Evolutionary conservation across 805 yeast species (phyloP).

Genomic region (Saccharomycopsis babjevae): DNA sequence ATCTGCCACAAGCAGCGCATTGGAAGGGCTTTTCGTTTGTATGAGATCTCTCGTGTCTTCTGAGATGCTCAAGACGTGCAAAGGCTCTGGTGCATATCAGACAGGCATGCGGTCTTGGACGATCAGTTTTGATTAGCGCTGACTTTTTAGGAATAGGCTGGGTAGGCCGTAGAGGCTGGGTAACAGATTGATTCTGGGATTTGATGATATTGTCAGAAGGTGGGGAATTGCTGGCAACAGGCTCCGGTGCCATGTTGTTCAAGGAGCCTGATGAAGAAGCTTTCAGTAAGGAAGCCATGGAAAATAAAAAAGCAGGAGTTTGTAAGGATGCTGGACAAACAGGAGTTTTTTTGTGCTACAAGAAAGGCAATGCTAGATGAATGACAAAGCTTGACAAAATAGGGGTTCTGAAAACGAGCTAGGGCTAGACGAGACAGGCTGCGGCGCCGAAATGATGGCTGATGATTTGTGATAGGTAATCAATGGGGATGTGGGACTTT

Average conservation of each 20-base stretch:
- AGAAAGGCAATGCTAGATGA: too few species aligned
- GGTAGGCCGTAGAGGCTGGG: constrained; percentile 2
- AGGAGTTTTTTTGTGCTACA: too few species aligned
- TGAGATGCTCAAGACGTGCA: constrained; percentile 89
- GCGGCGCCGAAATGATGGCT: neutral
- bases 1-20: constrained; percentile 92
- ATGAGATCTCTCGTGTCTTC: constrained; percentile 88
- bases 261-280: too few species aligned
- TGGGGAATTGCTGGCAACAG: neutral
- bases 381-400: too few species aligned
- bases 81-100: constrained; percentile 87
- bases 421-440: too few species aligned
- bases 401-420: too few species aligned
- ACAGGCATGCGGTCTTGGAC: constrained; percentile 91
- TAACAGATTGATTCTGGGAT: neutral
- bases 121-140: constrained; percentile 75
- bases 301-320: neutral
- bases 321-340: too few species aligned
- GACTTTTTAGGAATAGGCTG: constrained; percentile 84
- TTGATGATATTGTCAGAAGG: neutral
- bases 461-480: too few species aligned
- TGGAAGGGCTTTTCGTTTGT: constrained; percentile 94
- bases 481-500: neutral
- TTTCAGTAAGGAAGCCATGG: too few species aligned
- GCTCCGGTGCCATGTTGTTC: neutral